Evolutionary conservation across 2,329 filamentous ascomycete species (phyloP).

Genomic region (Metarhizium humberi): DNA sequence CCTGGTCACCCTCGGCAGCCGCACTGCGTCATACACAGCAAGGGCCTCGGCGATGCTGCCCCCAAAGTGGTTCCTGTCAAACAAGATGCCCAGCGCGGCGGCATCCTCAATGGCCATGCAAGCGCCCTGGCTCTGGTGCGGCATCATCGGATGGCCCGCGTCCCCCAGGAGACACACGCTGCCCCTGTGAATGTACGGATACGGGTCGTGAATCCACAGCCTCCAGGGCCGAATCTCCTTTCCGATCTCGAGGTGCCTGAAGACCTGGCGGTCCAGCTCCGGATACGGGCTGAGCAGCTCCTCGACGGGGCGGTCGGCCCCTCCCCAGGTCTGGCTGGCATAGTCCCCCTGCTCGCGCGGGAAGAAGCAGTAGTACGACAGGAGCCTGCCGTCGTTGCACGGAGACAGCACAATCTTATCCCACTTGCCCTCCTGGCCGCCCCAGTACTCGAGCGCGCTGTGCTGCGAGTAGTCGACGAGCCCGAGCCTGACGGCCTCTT

Average conservation of each 20-base stretch:
- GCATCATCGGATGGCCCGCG: conserved; percentile 61
- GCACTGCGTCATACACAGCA: conserved; percentile 40
- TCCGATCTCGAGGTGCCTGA: conserved; percentile 47
- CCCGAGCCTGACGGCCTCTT: conserved; percentile 48
- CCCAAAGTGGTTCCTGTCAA: conserved; percentile 35
- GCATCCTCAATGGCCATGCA: conserved; percentile 59
- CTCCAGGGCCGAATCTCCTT: conserved; percentile 57
- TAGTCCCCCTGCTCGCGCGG: conserved; percentile 47
- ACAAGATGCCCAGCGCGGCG: conserved; percentile 52
- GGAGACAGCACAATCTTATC: conserved; percentile 65
- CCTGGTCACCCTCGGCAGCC: conserved; percentile 43
- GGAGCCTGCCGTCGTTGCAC: conserved; percentile 54
- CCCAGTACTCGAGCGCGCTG: conserved; percentile 60
- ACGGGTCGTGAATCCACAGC: conserved; percentile 52
- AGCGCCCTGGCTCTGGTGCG: conserved; percentile 56
- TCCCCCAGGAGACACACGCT: conserved; percentile 53
- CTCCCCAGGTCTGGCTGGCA: conserved; percentile 49
- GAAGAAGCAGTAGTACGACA: conserved; percentile 66
- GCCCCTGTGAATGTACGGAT: conserved; percentile 44
- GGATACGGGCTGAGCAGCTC: conserved; percentile 53
- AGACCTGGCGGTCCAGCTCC: conserved; percentile 47
- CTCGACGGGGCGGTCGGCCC: conserved; percentile 40
- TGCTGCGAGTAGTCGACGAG: conserved; percentile 54
- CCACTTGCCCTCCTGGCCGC: conserved; percentile 51
- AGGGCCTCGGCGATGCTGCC: conserved; percentile 40